phyloP scores from a whole-genome alignment of 495 filamentous ascomycete species.

The Neurospora intermedia region DNA sequence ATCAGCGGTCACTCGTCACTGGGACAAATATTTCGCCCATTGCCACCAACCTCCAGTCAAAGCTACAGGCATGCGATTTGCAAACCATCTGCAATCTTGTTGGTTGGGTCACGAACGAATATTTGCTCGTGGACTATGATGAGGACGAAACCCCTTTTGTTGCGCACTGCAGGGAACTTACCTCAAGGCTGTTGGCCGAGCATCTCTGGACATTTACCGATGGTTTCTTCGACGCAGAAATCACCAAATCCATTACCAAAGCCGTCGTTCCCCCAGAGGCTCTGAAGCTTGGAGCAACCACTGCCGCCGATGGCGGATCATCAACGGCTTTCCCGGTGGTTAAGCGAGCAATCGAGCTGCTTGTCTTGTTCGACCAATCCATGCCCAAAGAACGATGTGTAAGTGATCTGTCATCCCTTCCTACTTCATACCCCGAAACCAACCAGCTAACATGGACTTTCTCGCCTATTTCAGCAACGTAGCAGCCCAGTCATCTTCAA shows the following conservation, averaged over 20 bases:
- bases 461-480: conserved; percentile 32
- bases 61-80: conserved; percentile 32
- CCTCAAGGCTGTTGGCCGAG: conserved; percentile 41
- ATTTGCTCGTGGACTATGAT: conserved; percentile 63
- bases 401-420: conserved; percentile 23
- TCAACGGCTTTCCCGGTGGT: conserved; percentile 49
- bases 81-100: conserved; percentile 62
- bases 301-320: conserved; percentile 39
- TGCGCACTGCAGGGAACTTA: conserved; percentile 58
- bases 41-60: conserved; percentile 32
- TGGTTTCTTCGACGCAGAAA: conserved; percentile 38
- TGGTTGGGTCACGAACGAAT: conserved; percentile 72
- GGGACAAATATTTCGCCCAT: conserved; percentile 37
- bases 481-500: conserved; percentile 39
- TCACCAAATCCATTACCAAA: conserved; percentile 38
- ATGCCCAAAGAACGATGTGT: conserved; percentile 63
- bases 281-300: conserved; percentile 29
- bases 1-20: conserved; percentile 31
- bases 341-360: conserved; percentile 68
- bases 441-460: conserved; percentile 31
- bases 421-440: neutral
- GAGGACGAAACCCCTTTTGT: conserved; percentile 60
- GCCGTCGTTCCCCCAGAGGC: conserved; percentile 30
- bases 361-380: conserved; percentile 67
- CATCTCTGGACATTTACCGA: conserved; percentile 45